Conservation (phyloP, 257 asterid species). For the Osmanthus fragrans region DNA sequence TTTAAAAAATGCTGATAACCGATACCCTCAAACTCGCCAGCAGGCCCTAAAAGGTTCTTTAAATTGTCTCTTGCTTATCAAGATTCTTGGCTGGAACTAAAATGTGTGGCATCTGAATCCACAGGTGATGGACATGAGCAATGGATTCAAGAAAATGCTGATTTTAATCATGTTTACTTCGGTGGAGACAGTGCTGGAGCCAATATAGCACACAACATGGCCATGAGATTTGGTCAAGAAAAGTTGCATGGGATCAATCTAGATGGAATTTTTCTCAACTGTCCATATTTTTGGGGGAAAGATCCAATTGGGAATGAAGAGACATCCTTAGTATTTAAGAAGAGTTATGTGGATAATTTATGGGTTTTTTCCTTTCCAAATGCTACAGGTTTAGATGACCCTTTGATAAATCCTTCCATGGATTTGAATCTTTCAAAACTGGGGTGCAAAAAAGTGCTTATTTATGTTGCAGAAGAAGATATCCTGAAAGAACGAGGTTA, state of each 20-base stretch:
- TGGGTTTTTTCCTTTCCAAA: background rate
- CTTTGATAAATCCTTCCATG: constrained; percentile 43
- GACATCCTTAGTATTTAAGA: background rate
- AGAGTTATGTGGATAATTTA: background rate
- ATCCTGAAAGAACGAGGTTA: constrained; percentile 38
- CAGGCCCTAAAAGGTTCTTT: too few species aligned
- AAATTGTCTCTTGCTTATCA: background rate
- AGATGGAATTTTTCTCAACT: background rate
- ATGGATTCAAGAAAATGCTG: constrained; percentile 4
- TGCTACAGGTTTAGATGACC: constrained; percentile 31
- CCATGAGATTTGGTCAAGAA: background rate
- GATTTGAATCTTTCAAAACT: constrained; percentile 37
- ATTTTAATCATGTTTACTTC: background rate
- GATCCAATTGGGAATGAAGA: background rate
- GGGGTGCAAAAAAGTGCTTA: constrained; percentile 38
- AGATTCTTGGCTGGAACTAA: background rate
- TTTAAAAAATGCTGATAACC: too few species aligned
- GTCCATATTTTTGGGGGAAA: background rate
- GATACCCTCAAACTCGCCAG: too few species aligned
- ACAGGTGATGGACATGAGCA: background rate
- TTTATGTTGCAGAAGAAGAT: constrained; percentile 51
- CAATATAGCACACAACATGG: constrained; percentile 11
- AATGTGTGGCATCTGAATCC: background rate
- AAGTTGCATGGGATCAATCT: background rate
- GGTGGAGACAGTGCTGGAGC: constrained; percentile 5